Conservation (phyloP, 139 green algal genomes). For the Coccomyxa sp. region DNA sequence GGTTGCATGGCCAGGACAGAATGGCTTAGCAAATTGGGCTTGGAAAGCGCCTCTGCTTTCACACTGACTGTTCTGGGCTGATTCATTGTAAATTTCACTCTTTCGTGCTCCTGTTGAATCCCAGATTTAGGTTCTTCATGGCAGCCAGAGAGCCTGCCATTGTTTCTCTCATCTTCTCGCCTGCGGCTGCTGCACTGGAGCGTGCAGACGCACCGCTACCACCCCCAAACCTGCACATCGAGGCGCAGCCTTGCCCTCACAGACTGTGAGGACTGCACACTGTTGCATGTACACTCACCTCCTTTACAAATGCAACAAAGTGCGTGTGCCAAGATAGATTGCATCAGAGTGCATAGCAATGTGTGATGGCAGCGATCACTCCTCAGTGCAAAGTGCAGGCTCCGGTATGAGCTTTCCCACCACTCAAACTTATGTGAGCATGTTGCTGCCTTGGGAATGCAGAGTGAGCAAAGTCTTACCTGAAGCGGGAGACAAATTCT, state of each 20-base stretch:
- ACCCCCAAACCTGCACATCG: slow-evolving; percentile 20
- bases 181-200: slow-evolving; percentile 10
- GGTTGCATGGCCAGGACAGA: too few species aligned
- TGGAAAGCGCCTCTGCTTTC: too few species aligned
- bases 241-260: not conserved
- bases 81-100: too few species aligned
- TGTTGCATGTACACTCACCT: not conserved
- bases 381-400: not conserved
- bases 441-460: not conserved
- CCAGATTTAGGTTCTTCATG: slow-evolving; percentile 23
- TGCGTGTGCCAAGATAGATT: not conserved
- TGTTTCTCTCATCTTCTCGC: slow-evolving; percentile 20
- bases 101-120: not conserved
- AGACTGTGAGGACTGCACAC: not conserved
- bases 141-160: slow-evolving; percentile 26
- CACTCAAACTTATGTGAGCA: too few species aligned
- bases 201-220: slow-evolving; percentile 19
- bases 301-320: not conserved
- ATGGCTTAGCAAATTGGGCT: too few species aligned
- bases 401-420: not conserved
- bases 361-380: not conserved
- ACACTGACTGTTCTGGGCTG: too few species aligned
- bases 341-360: not conserved
- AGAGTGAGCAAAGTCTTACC: not conserved
- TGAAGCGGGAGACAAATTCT: not conserved